A percentile compares a stretch with the other conserved stretches of the same genome.
Conservation (phyloP, 2,329 filamentous ascomycete genomes). For the Fonsecaea multimorphosa region DNA sequence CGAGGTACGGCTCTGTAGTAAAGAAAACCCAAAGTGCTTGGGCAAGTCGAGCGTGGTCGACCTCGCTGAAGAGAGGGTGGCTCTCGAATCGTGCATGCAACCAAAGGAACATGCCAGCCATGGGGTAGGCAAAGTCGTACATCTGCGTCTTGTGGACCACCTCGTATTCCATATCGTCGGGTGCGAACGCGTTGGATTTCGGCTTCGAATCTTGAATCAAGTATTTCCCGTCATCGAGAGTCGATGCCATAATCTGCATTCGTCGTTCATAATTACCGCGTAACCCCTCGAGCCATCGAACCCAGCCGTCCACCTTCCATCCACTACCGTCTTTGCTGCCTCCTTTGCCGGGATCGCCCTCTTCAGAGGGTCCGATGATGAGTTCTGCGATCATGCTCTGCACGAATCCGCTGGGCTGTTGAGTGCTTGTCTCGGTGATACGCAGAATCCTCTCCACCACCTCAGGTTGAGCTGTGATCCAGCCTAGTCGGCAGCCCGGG, state of each 20-base stretch:
- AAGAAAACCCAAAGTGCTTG: conserved; percentile 74
- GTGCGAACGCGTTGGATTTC: conserved; percentile 26
- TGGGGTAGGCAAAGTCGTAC: conserved; percentile 78
- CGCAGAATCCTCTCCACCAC: conserved; percentile 75
- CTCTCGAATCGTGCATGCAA: conserved; percentile 65
- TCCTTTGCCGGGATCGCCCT: conserved; percentile 58
- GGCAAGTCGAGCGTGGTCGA: conserved; percentile 64
- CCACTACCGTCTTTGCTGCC: conserved; percentile 61
- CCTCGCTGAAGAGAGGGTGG: conserved; percentile 67
- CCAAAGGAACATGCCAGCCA: conserved; percentile 94
- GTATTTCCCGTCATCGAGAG: conserved; percentile 71
- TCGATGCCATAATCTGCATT: conserved; percentile 78
- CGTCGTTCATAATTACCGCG: conserved; percentile 82
- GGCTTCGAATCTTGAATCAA: conserved; percentile 44
- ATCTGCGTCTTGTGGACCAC: conserved; percentile 76
- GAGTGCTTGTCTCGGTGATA: conserved; percentile 77
- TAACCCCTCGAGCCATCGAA: conserved; percentile 86
- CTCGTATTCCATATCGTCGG: conserved; percentile 68
- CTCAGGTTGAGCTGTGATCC: conserved; percentile 83
- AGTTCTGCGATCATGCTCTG: conserved; percentile 81
- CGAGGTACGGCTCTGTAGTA: conserved; percentile 70
- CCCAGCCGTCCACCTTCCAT: conserved; percentile 86
- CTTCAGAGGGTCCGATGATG: conserved; percentile 67
- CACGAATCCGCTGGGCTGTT: conserved; percentile 87
- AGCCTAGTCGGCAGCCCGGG: conserved; percentile 86